A percentile compares a stretch with the other conserved stretches of the same genome.
Conservation (phyloP, 2,329 filamentous ascomycete genomes). For the Zymoseptoria crescenta region DNA sequence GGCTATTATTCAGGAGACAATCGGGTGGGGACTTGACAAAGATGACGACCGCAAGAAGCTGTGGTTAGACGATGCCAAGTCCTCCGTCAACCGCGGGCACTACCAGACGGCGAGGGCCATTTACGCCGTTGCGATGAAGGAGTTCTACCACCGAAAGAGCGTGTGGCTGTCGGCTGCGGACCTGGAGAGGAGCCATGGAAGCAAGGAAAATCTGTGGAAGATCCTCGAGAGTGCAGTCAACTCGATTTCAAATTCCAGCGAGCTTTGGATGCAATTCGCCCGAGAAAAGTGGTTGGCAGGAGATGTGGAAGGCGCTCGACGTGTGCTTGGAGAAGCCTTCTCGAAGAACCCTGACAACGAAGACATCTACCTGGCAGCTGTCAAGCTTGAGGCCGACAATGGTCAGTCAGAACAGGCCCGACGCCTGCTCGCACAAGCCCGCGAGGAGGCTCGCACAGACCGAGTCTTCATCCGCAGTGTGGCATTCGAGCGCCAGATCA, state of each 20-base stretch:
- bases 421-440: constrained; percentile 70
- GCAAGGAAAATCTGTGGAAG: constrained; percentile 71
- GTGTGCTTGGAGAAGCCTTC: constrained; percentile 82
- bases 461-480: constrained; percentile 96
- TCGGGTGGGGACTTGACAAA: constrained; percentile 88
- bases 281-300: constrained; percentile 90
- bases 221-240: constrained; percentile 90
- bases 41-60: constrained; percentile 93
- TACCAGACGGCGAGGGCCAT: constrained; percentile 92
- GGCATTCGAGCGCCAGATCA: constrained; percentile 80
- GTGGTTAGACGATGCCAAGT: constrained; percentile 88
- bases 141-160: constrained; percentile 81
- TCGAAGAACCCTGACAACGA: constrained; percentile 94
- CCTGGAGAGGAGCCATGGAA: constrained; percentile 82
- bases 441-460: constrained; percentile 85
- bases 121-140: constrained; percentile 79
- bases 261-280: constrained; percentile 91
- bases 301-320: constrained; percentile 76
- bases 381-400: constrained; percentile 91
- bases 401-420: constrained; percentile 74
- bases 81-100: constrained; percentile 69
- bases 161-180: constrained; percentile 89
- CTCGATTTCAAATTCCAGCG: constrained; percentile 82
- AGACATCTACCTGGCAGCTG: constrained; percentile 93
- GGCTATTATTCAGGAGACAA: constrained; percentile 83